These are phyloP conservation scores for Colletotrichum euphorbiae DNA, from an alignment of 2,329 filamentous ascomycete species.

Conservation along the genomic window DNA sequence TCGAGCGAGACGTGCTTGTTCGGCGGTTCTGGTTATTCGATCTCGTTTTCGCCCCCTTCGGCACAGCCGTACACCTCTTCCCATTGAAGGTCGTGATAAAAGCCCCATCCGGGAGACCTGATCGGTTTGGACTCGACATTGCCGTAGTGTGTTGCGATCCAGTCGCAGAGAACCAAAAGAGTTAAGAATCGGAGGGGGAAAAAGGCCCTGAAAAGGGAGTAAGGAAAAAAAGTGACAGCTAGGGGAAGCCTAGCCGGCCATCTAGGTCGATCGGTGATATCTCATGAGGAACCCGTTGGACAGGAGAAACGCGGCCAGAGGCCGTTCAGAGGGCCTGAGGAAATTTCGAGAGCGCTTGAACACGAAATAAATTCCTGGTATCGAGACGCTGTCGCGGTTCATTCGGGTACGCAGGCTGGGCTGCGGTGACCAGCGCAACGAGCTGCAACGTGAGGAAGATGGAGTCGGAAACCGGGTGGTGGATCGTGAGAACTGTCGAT, in stretches of 20 bases:
- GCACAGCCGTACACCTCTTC: constrained; percentile 66
- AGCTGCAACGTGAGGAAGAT: not conserved
- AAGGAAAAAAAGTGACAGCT: constrained; percentile 45
- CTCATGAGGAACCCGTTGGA: constrained; percentile 23
- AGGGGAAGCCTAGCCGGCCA: constrained; percentile 38
- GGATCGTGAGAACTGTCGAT: constrained; percentile 19
- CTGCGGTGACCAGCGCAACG: constrained; percentile 4
- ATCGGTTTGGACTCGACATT: constrained; percentile 55
- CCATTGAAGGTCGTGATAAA: constrained; percentile 63
- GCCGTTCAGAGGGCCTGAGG: not conserved
- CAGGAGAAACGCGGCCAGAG: constrained; percentile 26
- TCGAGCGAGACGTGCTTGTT: constrained; percentile 30
- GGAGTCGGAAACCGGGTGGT: not conserved
- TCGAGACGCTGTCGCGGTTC: not conserved
- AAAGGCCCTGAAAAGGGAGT: constrained; percentile 10
- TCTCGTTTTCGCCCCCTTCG: constrained; percentile 46
- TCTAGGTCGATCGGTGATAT: constrained; percentile 36
- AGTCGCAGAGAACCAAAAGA: constrained; percentile 53
- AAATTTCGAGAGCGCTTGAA: constrained; percentile 5
- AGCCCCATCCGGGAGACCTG: constrained; percentile 57
- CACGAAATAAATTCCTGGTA: not conserved
- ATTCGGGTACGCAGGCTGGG: no score
- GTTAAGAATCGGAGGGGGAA: constrained; percentile 25
- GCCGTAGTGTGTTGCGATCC: constrained; percentile 52
- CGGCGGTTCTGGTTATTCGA: constrained; percentile 25